Base-by-base conservation (phyloP, 2,329 filamentous ascomycete genomes). In the Huntiella moniliformis region DNA sequence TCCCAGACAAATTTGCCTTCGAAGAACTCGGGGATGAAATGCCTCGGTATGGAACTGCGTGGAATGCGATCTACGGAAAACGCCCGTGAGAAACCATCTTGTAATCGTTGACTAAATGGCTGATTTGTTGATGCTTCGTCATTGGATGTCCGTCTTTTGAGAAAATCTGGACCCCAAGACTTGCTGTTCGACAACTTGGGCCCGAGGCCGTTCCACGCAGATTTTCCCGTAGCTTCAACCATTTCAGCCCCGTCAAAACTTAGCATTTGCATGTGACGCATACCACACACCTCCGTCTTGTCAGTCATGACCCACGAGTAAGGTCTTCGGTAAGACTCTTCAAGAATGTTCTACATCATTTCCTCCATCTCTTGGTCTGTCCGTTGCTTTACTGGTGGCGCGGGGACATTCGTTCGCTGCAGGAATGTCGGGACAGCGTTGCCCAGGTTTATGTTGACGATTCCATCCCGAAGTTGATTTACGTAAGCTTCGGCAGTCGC, bases 391-490 rank as follows among this genome's bases (percentile, higher is more conserved):
- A 18, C 58, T 56, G 43, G 59, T 55, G 36, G n/a, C n/a, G 17
- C 17, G 15, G 36, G 16, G 16, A 38, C 22, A 22, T 18, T n/a
- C 18, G 38, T 16, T 15, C 40, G 22, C 17, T 28, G 15, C 15
- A 46, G 37, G 10, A 45, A 42, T 13, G 44, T 31, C 2, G 69
- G 58, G 41, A 67, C 54, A 13, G 62, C 63, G 45, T 64, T 68
- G n/a, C 67, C 65, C 13, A 76, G 55, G 37, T 63, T 65, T 7
- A 73, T 53, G 12, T 63, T 63, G 1, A 63, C 61, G 12, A 73
- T 63, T 16, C 67, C 67, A 18, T 71, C 68, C 45, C 64, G 60
- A 17, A 73, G 15, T n/a, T 42, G 40, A 18, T 42, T 42, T 4
- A 42, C 40, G 34, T 34, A 42, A 15, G 16, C 40, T 42, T 42